These are phyloP conservation scores for Cladosporium colombiae DNA, from an alignment of 2,329 filamentous ascomycete species.

Conservation along the genomic window DNA sequence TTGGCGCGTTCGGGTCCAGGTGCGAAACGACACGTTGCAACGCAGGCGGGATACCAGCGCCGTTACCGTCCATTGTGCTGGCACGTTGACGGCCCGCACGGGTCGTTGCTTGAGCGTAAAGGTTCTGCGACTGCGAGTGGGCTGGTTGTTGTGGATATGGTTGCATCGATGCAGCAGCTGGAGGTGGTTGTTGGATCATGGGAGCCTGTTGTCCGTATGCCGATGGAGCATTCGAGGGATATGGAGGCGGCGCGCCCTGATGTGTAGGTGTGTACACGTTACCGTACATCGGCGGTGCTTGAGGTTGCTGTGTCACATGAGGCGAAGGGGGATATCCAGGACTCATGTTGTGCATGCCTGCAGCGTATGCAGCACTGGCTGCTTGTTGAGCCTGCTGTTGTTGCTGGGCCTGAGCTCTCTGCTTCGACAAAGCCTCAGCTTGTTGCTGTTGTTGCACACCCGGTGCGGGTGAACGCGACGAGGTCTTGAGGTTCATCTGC, in stretches of 20 bases:
- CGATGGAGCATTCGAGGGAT: slow-evolving; percentile 67
- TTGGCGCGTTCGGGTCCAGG: slow-evolving; percentile 90
- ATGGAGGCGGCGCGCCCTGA: slow-evolving; percentile 75
- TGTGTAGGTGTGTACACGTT: slow-evolving; percentile 69
- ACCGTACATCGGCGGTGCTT: slow-evolving; percentile 64
- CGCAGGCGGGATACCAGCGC: slow-evolving; percentile 78
- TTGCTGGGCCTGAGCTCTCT: slow-evolving; percentile 65
- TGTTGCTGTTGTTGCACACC: slow-evolving; percentile 95
- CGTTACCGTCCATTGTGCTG: slow-evolving; percentile 94
- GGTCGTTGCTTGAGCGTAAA: slow-evolving; percentile 73
- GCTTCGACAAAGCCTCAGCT: slow-evolving; percentile 90
- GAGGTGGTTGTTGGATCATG: slow-evolving; percentile 60
- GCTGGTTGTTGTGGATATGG: slow-evolving; percentile 34
- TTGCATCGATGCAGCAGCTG: slow-evolving; percentile 37
- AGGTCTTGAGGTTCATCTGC: slow-evolving; percentile 89
- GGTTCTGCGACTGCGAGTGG: slow-evolving; percentile 64
- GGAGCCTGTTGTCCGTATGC: slow-evolving; percentile 72
- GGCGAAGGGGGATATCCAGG: slow-evolving; percentile 46
- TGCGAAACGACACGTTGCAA: slow-evolving; percentile 96
- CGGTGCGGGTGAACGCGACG: slow-evolving; percentile 81
- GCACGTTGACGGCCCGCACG: slow-evolving; percentile 82
- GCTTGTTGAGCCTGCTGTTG: slow-evolving; percentile 46
- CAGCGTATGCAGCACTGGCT: slow-evolving; percentile 37
- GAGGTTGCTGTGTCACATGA: slow-evolving; percentile 26
- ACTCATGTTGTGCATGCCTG: slow-evolving; percentile 33